These are phyloP conservation scores for Syzygium malaccense DNA, from an alignment of 441 rosid genomes.

Conservation along the genomic window DNA sequence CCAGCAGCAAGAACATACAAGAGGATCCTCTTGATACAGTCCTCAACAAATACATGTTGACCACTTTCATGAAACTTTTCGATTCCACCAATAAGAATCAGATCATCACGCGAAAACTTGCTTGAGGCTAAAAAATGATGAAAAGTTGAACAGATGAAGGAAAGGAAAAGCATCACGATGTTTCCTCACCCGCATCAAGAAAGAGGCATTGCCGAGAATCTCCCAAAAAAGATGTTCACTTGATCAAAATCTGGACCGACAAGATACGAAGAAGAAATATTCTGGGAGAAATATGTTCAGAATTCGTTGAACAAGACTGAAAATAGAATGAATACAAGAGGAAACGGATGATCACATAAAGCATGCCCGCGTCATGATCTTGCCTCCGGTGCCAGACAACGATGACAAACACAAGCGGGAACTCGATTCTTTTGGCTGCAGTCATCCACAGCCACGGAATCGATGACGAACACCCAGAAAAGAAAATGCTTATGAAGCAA, in stretches of 20 bases:
- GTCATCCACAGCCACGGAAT: neutral
- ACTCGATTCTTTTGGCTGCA: neutral
- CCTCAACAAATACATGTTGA: neutral
- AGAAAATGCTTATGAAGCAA: neutral
- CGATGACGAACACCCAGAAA: neutral
- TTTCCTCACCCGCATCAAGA: neutral
- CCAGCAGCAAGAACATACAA: neutral
- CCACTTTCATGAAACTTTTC: neutral
- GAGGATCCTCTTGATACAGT: neutral
- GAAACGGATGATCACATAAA: neutral
- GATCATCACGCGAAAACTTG: no score
- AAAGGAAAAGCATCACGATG: neutral
- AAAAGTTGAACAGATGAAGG: neutral
- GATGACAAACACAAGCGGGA: neutral
- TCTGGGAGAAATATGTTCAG: neutral
- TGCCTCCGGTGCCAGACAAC: accelerated
- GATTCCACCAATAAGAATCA: accelerated
- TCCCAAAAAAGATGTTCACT: neutral
- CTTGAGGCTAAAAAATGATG: neutral
- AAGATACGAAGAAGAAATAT: neutral
- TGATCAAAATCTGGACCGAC: neutral
- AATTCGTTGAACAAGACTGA: neutral
- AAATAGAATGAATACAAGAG: neutral
- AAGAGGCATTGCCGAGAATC: neutral
- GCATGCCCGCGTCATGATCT: neutral